phyloP scores from a whole-genome alignment of 2,329 filamentous ascomycete genomes.

The Xylaria hypoxylon region DNA sequence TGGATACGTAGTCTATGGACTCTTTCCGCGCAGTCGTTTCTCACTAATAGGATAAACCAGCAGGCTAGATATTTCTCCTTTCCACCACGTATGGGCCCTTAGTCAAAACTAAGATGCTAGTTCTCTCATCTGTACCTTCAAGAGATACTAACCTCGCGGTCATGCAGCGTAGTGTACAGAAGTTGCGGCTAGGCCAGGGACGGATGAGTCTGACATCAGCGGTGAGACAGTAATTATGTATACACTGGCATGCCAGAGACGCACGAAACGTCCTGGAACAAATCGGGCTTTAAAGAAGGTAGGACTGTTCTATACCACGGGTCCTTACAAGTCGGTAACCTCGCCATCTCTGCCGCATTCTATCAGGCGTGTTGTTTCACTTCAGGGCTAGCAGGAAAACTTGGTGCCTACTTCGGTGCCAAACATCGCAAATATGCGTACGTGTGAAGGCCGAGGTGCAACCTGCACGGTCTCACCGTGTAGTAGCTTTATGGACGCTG shows the following conservation, averaged over 20 bases:
- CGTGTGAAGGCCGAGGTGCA: not conserved
- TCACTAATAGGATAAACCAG: not conserved
- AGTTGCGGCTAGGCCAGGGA: not conserved
- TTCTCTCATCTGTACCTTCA: not conserved
- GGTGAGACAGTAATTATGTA: not conserved
- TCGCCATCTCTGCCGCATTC: constrained; percentile 11
- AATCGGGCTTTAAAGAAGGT: not conserved
- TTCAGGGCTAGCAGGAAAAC: not conserved
- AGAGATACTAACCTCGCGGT: not conserved
- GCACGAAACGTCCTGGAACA: not conserved
- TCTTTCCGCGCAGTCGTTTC: not conserved
- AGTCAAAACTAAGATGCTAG: not conserved
- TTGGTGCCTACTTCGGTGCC: too few species aligned
- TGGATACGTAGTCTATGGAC: not conserved
- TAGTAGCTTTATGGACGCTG: not conserved
- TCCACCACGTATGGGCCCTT: not conserved
- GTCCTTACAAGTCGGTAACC: not conserved
- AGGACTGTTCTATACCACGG: not conserved
- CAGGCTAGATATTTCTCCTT: not conserved
- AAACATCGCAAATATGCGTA: not conserved
- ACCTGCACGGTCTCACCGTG: not conserved
- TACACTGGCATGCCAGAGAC: not conserved
- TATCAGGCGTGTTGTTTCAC: constrained; percentile 6
- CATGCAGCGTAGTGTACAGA: not conserved
- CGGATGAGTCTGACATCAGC: not conserved